Evolutionary conservation across 805 yeast genomes (phyloP), one percentile per base, ranked within the genome.

Genomic region (Candida cerambycidarum): DNA sequence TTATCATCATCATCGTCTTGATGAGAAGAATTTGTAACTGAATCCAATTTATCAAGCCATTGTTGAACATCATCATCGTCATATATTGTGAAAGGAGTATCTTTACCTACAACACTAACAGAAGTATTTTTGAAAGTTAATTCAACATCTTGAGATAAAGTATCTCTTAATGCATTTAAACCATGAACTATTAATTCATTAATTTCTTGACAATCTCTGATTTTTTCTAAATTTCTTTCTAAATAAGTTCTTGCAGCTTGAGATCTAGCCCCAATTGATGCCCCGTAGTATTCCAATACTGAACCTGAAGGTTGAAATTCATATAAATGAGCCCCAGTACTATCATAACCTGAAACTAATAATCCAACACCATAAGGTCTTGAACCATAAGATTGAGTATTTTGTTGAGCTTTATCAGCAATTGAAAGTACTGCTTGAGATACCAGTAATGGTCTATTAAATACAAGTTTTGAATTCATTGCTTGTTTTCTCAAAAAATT

Each of bases 361-460:
- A 93, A 73, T 3, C 99, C 99, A 16, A 93, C 99, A 51, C 99
- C 99, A 60, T 93, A 93, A 8, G 99, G 99, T 65, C 99, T 83
- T 9, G 92, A 85, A 6, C 98, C 98, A 57, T 93, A 89, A 46
- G 87, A 82, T 69, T 93, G 98, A 31, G 99, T 93, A 68, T 93
- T 92, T 53, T 80, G 83, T 67, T 93, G 99, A 0, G 99, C 99
- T 71, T 93, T 93, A 64, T 92, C 97, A 19, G 97, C 96, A 57
- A 93, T 80, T 43, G 89, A 70, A 53, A 80, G 73, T 12, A 89
- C 96, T 2, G 97, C 96, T 55, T 83, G 82, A 44, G 84, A 80
- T 13, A 90, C 82, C 48, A 87, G 83, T 46, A 93, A 71, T 12
- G 96, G 90, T 57, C 96, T 81, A 66, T 89, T 83, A 66, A 79